Evolutionary conservation across 192 early-diverging fungal species (phyloP).

Genomic region (Gaertneriomyces semiglobifer): DNA sequence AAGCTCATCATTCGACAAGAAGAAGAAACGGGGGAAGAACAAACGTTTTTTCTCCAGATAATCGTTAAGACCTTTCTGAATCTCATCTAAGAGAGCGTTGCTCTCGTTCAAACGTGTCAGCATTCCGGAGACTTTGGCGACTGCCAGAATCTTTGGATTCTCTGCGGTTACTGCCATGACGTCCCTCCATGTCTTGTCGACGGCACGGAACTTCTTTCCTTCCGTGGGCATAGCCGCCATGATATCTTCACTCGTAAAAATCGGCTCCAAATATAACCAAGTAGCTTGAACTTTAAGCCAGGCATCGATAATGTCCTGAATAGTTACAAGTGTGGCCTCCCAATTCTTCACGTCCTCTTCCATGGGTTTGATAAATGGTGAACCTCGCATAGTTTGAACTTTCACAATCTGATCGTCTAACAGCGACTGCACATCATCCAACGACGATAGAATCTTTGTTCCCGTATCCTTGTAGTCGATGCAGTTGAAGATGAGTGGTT

Average conservation of each 20-base stretch:
- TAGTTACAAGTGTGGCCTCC: slow-evolving; percentile 51
- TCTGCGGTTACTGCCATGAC: slow-evolving; percentile 49
- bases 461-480: slow-evolving; percentile 60
- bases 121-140: slow-evolving; percentile 41
- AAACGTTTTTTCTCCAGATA: slow-evolving; percentile 61
- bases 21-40: slow-evolving; percentile 63
- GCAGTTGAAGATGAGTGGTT: slow-evolving; percentile 52
- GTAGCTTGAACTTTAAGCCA: slow-evolving; percentile 63
- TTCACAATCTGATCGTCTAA: slow-evolving; percentile 63
- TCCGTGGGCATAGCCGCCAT: slow-evolving; percentile 59
- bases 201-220: slow-evolving; percentile 55
- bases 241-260: slow-evolving; percentile 61
- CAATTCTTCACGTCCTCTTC: slow-evolving; percentile 55
- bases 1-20: slow-evolving; percentile 60
- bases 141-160: slow-evolving; percentile 53
- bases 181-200: slow-evolving; percentile 62
- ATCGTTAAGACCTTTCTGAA: slow-evolving; percentile 62
- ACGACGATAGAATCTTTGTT: slow-evolving; percentile 53
- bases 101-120: slow-evolving; percentile 42
- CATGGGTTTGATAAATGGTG: slow-evolving; percentile 61
- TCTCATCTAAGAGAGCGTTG: slow-evolving; percentile 58
- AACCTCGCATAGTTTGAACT: slow-evolving; percentile 59
- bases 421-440: slow-evolving; percentile 59
- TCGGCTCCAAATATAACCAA: slow-evolving; percentile 61
- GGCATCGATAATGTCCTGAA: slow-evolving; percentile 58